Percentiles rank a stretch among this genome's conserved stretches.
phyloP scores from a whole-genome alignment of 352 stramenopile genomes.

The Paralagenidium karlingii region DNA sequence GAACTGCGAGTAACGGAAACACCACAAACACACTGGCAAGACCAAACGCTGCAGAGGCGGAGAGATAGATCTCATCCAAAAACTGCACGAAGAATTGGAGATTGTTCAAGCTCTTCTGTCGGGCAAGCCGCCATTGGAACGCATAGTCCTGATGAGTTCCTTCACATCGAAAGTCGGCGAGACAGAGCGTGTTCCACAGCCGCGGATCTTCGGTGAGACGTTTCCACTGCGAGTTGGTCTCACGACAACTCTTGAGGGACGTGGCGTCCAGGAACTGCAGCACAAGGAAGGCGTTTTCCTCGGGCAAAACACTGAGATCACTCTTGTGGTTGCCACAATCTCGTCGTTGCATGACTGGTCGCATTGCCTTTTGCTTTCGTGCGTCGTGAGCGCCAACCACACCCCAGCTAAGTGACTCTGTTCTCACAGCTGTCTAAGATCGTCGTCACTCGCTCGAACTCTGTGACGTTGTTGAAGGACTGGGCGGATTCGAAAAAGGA shows the following conservation, averaged over 20 bases:
- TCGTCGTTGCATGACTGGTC: too few relatives aligned
- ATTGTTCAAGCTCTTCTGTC: slow-evolving; percentile 3
- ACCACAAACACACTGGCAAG: slow-evolving; percentile 3
- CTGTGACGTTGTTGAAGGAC: too few relatives aligned
- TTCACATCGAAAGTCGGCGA: slow-evolving; percentile 8
- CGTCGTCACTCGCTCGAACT: too few relatives aligned
- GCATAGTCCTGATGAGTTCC: slow-evolving; percentile 9
- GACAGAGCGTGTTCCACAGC: slow-evolving; percentile 7
- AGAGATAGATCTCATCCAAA: slow-evolving; percentile 10
- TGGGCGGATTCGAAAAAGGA: too few relatives aligned
- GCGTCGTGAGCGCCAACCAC: too few relatives aligned
- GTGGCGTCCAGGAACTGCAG: slow-evolving; percentile 9
- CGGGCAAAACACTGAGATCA: too few relatives aligned
- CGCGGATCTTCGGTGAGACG: slow-evolving; percentile 2
- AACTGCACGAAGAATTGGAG: slow-evolving; percentile 10
- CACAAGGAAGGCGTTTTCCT: slow-evolving; percentile 8
- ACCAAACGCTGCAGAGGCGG: slow-evolving; percentile 3
- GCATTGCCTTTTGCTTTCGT: too few relatives aligned
- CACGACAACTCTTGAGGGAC: slow-evolving; percentile 7
- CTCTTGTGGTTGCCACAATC: too few relatives aligned
- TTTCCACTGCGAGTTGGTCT: slow-evolving; percentile 5
- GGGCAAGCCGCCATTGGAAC: slow-evolving; percentile 9
- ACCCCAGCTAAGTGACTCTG: too few relatives aligned
- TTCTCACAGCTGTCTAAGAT: too few relatives aligned
- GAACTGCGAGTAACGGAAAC: slow-evolving; percentile 3